A percentile compares a stretch with the other conserved stretches of the same genome.
phyloP scores from a whole-genome alignment of 2,329 filamentous ascomycete species.

The Helotiales sp. region DNA sequence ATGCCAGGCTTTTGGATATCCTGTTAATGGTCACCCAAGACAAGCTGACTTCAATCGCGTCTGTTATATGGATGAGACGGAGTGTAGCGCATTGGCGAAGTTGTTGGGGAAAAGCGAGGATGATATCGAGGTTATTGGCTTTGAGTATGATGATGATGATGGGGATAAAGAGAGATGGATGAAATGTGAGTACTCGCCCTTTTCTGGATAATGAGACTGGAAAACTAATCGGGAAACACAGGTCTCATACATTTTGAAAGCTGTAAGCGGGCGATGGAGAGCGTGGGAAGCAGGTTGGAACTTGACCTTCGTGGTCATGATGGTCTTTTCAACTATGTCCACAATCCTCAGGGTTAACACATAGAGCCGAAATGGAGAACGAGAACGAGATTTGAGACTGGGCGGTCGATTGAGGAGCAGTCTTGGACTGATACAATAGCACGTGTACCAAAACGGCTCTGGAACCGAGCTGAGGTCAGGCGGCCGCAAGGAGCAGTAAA shows the following conservation, averaged over 20 bases:
- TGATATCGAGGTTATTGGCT: conserved; percentile 2
- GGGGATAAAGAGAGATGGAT: conserved; percentile 2
- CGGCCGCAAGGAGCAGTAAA: too few species aligned
- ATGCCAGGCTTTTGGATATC: conserved; percentile 13
- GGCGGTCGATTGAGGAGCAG: too few species aligned
- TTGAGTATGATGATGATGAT: conserved; percentile 13
- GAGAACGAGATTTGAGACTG: neutral
- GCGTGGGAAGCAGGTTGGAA: conserved; percentile 4
- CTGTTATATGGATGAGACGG: conserved; percentile 12
- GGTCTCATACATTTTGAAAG: neutral
- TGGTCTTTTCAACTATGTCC: neutral
- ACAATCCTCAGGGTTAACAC: neutral
- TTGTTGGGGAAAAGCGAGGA: neutral
- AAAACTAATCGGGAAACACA: neutral
- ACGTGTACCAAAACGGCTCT: too few species aligned
- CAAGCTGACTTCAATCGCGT: neutral
- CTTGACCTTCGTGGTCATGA: neutral
- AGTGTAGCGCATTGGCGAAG: neutral
- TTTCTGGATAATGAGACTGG: neutral
- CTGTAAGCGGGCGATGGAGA: neutral
- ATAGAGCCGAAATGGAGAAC: neutral
- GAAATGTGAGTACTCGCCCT: neutral
- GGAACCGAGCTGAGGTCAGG: too few species aligned
- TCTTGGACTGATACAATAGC: too few species aligned
- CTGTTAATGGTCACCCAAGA: neutral